A percentile compares a stretch with the other conserved stretches of the same genome.
phyloP scores from a whole-genome alignment of 179 eudicot species.

The Sideroxylon spinosum region DNA sequence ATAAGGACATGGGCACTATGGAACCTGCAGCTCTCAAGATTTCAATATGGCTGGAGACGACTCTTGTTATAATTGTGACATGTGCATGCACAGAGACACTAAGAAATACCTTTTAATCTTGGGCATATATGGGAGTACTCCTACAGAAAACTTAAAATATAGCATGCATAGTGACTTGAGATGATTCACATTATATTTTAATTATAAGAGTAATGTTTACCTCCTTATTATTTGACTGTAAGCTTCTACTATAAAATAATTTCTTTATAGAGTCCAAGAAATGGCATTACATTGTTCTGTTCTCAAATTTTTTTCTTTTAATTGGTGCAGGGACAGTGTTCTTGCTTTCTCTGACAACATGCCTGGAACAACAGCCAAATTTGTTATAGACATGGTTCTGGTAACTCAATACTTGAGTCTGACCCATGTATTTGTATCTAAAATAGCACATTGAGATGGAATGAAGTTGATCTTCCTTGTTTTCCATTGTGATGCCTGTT shows the following conservation, averaged over 20 bases:
- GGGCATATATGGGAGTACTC: not conserved
- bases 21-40: not conserved
- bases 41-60: not conserved
- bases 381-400: conserved; percentile 41
- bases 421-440: not conserved
- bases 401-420: conserved; percentile 38
- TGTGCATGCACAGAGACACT: not conserved
- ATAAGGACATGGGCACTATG: not conserved
- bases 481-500: not conserved
- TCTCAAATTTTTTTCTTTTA: not conserved
- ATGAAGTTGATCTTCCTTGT: not conserved
- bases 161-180: not conserved
- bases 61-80: not conserved
- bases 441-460: not conserved
- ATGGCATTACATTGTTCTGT: not conserved
- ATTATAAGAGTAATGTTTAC: not conserved
- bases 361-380: conserved; percentile 40
- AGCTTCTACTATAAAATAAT: not conserved
- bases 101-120: not conserved
- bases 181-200: not conserved
- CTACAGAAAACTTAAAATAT: too few species aligned
- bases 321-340: conserved; percentile 31
- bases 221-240: not conserved
- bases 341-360: conserved; percentile 40
- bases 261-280: not conserved